Evolutionary conservation across 2,329 filamentous ascomycete species (phyloP).

Genomic region (Calonectria ilicicola): DNA sequence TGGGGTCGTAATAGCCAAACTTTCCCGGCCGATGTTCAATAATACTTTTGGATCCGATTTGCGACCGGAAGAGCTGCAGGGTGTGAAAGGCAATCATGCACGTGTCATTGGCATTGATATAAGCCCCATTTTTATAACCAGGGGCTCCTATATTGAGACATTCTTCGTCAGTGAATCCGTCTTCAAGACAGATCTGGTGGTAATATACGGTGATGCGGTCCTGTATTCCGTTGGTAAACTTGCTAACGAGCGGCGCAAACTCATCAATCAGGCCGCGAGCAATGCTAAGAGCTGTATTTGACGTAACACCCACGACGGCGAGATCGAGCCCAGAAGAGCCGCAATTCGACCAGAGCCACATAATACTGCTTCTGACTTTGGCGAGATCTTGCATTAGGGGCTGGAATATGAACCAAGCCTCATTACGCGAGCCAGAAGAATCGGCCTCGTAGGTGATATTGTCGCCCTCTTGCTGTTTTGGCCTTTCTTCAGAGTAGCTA

Average conservation of each 20-base stretch:
- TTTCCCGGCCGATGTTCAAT: no score
- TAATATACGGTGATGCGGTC: neutral
- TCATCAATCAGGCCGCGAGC: conserved; percentile 48
- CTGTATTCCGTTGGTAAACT: neutral
- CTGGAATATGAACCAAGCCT: conserved; percentile 42
- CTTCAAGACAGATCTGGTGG: no score
- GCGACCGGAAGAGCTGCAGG: no score
- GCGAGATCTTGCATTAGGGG: conserved; percentile 46
- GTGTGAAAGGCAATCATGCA: conserved; percentile 27
- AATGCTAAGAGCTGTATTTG: conserved; percentile 52
- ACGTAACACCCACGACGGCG: conserved; percentile 48
- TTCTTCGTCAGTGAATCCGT: no score
- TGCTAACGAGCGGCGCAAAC: conserved; percentile 18
- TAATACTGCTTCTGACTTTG: conserved; percentile 46
- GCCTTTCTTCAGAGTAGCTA: neutral
- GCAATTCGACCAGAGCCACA: conserved; percentile 42
- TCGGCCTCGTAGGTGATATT: conserved; percentile 44
- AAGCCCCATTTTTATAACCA: conserved; percentile 36
- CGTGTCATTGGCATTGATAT: conserved; percentile 39
- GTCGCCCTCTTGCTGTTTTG: neutral
- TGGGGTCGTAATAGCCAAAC: conserved; percentile 44
- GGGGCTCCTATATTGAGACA: neutral
- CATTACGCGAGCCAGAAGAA: no score
- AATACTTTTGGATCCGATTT: no score
- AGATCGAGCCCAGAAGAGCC: conserved; percentile 37